Percentiles rank a stretch among this genome's conserved stretches.
These are phyloP conservation scores for Penicillium coprophilum DNA, from an alignment of 495 filamentous ascomycete species.

Conservation along the genomic window DNA sequence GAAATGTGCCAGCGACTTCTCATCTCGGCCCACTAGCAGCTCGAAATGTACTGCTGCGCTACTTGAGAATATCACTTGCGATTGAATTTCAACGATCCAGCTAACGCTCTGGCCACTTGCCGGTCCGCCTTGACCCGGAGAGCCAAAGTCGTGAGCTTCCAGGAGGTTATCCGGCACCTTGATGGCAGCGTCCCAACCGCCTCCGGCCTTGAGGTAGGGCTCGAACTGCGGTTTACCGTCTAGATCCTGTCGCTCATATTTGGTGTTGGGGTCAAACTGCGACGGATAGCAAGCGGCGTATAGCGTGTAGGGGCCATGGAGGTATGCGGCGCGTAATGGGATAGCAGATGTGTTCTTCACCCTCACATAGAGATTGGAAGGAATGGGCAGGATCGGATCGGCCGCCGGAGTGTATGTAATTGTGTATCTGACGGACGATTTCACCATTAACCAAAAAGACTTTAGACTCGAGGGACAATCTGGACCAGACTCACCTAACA, in stretches of 20 bases:
- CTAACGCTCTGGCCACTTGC: conserved; percentile 56
- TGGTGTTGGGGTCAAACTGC: conserved; percentile 74
- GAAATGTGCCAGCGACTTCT: conserved; percentile 70
- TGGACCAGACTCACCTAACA: conserved; percentile 54
- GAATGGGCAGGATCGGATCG: conserved; percentile 84
- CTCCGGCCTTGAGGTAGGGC: conserved; percentile 92
- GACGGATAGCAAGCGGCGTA: conserved; percentile 81
- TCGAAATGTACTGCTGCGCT: conserved; percentile 91
- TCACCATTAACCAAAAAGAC: conserved; percentile 1
- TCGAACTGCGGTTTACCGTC: conserved; percentile 83
- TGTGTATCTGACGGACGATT: conserved; percentile 61
- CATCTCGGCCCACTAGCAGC: conserved; percentile 79
- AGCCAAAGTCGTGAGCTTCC: conserved; percentile 25
- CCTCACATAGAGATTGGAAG: conserved; percentile 72
- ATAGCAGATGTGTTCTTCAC: conserved; percentile 91
- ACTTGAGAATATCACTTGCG: conserved; percentile 87
- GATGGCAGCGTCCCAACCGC: conserved; percentile 75
- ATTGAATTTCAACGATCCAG: conserved; percentile 90
- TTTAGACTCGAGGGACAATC: background rate
- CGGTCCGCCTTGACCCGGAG: conserved; percentile 15
- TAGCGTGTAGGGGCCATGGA: conserved; percentile 92
- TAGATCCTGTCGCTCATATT: conserved; percentile 58
- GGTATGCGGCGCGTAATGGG: conserved; percentile 87
- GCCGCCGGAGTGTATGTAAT: conserved; percentile 87
- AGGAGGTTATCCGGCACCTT: conserved; percentile 63